Conservation (phyloP, 2,329 filamentous ascomycete genomes). For the Anisogramma anomala region DNA sequence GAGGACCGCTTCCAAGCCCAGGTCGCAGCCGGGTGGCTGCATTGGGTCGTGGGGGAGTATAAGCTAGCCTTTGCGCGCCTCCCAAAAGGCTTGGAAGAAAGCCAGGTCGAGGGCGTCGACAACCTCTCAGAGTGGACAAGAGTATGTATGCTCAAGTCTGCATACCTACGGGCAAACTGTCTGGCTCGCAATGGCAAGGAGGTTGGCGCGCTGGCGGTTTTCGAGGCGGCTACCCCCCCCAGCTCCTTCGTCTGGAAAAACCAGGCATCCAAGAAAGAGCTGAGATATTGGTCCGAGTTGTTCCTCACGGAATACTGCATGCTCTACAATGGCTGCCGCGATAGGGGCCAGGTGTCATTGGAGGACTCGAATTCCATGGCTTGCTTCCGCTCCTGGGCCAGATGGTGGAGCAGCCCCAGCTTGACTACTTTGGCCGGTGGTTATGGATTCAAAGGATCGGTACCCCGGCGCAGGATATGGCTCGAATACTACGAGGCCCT, state of each 20-base stretch:
- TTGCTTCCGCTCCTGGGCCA: slow-evolving; percentile 56
- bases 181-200: slow-evolving; percentile 37
- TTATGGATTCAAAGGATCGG: slow-evolving; percentile 45
- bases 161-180: slow-evolving; percentile 63
- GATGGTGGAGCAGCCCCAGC: slow-evolving; percentile 49
- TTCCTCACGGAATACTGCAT: slow-evolving; percentile 66
- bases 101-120: slow-evolving; percentile 40
- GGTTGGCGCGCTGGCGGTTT: slow-evolving; percentile 52
- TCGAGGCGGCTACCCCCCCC: slow-evolving; percentile 53
- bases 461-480: slow-evolving; percentile 63
- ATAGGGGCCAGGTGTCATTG: slow-evolving; percentile 37
- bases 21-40: slow-evolving; percentile 74
- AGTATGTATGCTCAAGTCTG: slow-evolving; percentile 68
- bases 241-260: slow-evolving; percentile 42
- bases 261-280: slow-evolving; percentile 48
- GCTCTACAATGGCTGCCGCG: slow-evolving; percentile 49
- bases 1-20: slow-evolving; percentile 66
- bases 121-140: slow-evolving; percentile 63
- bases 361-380: slow-evolving; percentile 42
- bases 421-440: slow-evolving; percentile 38
- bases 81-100: slow-evolving; percentile 49
- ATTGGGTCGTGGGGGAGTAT: slow-evolving; percentile 66
- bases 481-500: slow-evolving; percentile 72
- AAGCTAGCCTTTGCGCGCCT: slow-evolving; percentile 47
- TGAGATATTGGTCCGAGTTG: slow-evolving; percentile 68